Evolutionary conservation across 345 rosid genomes (phyloP).

Genomic region (Raphanus raphanistrum): DNA sequence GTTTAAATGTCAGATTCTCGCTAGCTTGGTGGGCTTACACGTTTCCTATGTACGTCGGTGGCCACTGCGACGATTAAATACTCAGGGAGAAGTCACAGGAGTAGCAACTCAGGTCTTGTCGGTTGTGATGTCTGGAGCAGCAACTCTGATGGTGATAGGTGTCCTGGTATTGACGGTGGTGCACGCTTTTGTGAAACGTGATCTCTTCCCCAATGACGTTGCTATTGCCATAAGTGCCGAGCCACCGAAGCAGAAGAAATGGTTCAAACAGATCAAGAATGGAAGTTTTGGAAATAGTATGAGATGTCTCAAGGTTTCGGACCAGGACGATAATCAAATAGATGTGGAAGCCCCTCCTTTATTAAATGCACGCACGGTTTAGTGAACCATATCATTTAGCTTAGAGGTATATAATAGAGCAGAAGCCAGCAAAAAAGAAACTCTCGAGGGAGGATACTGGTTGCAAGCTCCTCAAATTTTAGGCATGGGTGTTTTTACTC

Average conservation of each 20-base stretch:
- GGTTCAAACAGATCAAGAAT: slow-evolving; percentile 47
- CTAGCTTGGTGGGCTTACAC: slow-evolving; percentile 97
- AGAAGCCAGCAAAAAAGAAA: background rate
- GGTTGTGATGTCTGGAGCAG: slow-evolving; percentile 42
- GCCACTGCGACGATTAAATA: slow-evolving; percentile 70
- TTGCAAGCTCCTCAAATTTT: background rate
- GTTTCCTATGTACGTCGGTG: slow-evolving; percentile 74
- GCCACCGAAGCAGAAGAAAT: slow-evolving; percentile 52
- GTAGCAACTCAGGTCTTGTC: slow-evolving; percentile 46
- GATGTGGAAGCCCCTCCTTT: slow-evolving; percentile 50
- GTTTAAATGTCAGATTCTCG: slow-evolving; percentile 57
- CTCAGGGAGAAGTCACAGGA: slow-evolving; percentile 52
- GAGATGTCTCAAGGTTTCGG: slow-evolving; percentile 48
- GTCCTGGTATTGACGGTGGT: slow-evolving; percentile 50
- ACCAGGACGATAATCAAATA: slow-evolving; percentile 21
- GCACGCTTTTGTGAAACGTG: slow-evolving; percentile 52
- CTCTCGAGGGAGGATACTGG: background rate
- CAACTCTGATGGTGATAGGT: slow-evolving; percentile 56
- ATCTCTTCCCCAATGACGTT: slow-evolving; percentile 70
- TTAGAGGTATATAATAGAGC: background rate
- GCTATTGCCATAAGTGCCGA: slow-evolving; percentile 67
- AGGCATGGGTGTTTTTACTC: background rate
- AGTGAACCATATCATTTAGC: background rate
- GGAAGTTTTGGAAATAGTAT: slow-evolving; percentile 57
- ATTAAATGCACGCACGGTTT: slow-evolving; percentile 1